phyloP scores from a whole-genome alignment of 768 basidiomycete species.

The Dentipellis sp. region DNA sequence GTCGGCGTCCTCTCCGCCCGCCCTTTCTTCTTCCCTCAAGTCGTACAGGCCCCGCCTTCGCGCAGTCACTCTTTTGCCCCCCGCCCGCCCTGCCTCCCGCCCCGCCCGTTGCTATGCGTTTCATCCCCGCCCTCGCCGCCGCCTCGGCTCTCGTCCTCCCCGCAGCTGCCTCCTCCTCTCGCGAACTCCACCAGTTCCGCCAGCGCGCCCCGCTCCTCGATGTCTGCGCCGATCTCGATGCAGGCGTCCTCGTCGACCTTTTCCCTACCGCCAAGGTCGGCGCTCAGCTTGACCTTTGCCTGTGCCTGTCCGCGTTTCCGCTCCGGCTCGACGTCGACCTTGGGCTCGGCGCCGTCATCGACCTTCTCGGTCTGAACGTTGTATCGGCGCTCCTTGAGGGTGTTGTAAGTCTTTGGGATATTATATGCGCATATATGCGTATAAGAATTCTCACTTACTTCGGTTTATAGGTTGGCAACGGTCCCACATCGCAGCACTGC shows the following conservation, averaged over 20 bases:
- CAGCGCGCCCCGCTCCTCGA: slow-evolving; percentile 12
- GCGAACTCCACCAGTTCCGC: slow-evolving; percentile 13
- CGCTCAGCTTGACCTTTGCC: slow-evolving; percentile 22
- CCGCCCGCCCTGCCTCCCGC: not conserved
- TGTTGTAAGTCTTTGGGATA: slow-evolving; percentile 17
- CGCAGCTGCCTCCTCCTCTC: not conserved
- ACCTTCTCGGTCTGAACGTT: slow-evolving; percentile 5
- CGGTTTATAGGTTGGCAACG: slow-evolving; percentile 26
- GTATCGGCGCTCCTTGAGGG: slow-evolving; percentile 7
- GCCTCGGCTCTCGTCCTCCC: not conserved
- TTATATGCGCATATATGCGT: not conserved
- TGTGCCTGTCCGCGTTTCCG: slow-evolving; percentile 27
- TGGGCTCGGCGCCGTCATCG: slow-evolving; percentile 5
- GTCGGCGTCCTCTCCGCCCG: not conserved
- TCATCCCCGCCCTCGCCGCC: slow-evolving; percentile 2
- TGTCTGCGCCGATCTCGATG: slow-evolving; percentile 16
- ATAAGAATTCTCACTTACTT: not conserved
- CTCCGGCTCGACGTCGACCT: slow-evolving; percentile 5
- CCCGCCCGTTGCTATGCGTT: slow-evolving; percentile 1
- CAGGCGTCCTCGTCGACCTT: not conserved
- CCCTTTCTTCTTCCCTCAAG: not conserved
- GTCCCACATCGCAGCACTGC: slow-evolving; percentile 24
- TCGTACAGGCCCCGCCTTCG: not conserved
- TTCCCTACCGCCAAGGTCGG: slow-evolving; percentile 3
- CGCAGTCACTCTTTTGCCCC: slow-evolving; percentile 6